A percentile compares a stretch with the other conserved stretches of the same genome.
These are phyloP conservation scores for Fraxinus latifolia DNA, from an alignment of 305 asterid genomes.

Conservation along the genomic window DNA sequence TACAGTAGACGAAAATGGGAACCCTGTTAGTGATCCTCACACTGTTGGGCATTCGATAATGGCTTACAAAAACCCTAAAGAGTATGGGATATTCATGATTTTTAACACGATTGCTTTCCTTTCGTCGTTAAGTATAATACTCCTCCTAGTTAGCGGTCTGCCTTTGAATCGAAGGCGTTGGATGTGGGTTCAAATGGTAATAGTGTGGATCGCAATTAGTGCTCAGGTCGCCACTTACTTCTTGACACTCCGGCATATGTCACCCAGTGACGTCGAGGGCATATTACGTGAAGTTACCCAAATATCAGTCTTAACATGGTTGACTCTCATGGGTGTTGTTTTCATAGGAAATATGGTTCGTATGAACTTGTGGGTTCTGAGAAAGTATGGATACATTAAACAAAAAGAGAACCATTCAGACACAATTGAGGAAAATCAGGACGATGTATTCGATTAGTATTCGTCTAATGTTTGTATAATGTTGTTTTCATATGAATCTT, in stretches of 20 bases:
- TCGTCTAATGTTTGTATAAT: neutral
- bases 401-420: conserved; percentile 18
- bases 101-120: conserved; percentile 41
- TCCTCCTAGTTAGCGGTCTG: conserved; percentile 36
- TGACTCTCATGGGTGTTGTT: conserved; percentile 33
- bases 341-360: conserved; percentile 31
- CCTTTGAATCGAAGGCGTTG: conserved; percentile 34
- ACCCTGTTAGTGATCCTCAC: conserved; percentile 26
- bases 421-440: conserved; percentile 18
- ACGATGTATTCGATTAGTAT: neutral
- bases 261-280: conserved; percentile 22
- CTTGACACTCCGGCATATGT: conserved; percentile 33
- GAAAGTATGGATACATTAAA: conserved; percentile 35
- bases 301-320: conserved; percentile 39
- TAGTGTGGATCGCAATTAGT: conserved; percentile 38
- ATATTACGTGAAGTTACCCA: conserved; percentile 30
- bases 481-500: neutral
- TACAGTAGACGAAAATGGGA: conserved; percentile 20
- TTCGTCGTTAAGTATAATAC: conserved; percentile 35
- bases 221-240: conserved; percentile 37
- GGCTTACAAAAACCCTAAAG: conserved; percentile 28
- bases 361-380: conserved; percentile 39
- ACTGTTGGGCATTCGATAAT: conserved; percentile 30
- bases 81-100: conserved; percentile 36
- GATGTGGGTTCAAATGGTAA: conserved; percentile 44